Evolutionary conservation across 2,329 filamentous ascomycete genomes (phyloP).

Genomic region (Phialemoniopsis sp.): DNA sequence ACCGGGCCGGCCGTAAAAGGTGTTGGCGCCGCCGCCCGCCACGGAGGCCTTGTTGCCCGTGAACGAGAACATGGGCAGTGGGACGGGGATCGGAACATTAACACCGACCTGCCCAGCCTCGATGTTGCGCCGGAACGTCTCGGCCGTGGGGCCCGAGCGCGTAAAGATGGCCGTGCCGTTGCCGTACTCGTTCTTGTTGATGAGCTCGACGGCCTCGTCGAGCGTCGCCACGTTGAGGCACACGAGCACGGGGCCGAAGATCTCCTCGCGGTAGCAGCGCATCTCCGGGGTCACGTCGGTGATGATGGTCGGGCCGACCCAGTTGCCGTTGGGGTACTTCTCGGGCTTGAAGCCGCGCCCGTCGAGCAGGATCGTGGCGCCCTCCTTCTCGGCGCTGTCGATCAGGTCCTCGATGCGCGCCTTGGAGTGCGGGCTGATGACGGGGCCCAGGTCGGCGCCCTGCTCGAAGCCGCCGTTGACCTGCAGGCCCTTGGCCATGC

Average conservation of each 20-base stretch:
- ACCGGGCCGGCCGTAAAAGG: conserved; percentile 92
- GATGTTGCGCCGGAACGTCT: conserved; percentile 74
- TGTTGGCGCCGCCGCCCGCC: conserved; percentile 86
- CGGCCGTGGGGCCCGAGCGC: conserved; percentile 69
- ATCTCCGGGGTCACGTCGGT: conserved; percentile 75
- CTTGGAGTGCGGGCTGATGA: conserved; percentile 77
- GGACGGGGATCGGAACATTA: conserved; percentile 76
- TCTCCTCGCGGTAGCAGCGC: conserved; percentile 82
- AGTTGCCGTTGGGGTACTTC: conserved; percentile 84
- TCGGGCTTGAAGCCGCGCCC: conserved; percentile 69
- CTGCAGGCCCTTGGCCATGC: conserved; percentile 67
- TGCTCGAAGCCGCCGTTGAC: conserved; percentile 80
- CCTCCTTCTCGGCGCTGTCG: conserved; percentile 72
- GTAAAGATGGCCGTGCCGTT: conserved; percentile 88
- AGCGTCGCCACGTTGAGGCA: conserved; percentile 75
- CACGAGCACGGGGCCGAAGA: conserved; percentile 81
- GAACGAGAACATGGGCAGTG: conserved; percentile 68
- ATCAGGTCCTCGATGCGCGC: conserved; percentile 74
- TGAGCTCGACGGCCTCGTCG: conserved; percentile 74
- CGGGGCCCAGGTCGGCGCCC: conserved; percentile 75
- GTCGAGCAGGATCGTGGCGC: conserved; percentile 78
- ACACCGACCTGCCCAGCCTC: conserved; percentile 84
- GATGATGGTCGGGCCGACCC: conserved; percentile 80
- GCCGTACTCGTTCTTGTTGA: conserved; percentile 83
- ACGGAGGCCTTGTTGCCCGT: conserved; percentile 84